These are phyloP conservation scores for Paecilomyces niveus DNA, from an alignment of 2,329 filamentous ascomycete genomes.

Conservation along the genomic window DNA sequence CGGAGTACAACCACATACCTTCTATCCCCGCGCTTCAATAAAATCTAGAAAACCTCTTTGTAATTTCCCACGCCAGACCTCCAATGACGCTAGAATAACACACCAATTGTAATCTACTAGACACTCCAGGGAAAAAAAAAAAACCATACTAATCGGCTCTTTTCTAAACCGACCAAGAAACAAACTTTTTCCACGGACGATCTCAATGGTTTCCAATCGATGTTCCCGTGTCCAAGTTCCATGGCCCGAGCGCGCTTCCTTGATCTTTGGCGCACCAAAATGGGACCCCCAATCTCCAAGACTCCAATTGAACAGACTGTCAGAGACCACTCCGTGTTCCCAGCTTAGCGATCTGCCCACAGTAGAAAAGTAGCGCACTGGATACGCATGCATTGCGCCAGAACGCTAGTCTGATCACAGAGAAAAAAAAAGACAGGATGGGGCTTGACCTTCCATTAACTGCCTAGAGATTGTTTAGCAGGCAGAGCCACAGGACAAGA, in stretches of 20 bases:
- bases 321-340: no score
- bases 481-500: no score
- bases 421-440: no score
- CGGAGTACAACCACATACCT: no score
- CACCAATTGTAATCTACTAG: not conserved
- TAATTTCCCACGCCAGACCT: not conserved
- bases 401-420: no score
- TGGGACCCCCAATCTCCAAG: not conserved
- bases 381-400: no score
- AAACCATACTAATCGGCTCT: not conserved
- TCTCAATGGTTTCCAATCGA: not conserved
- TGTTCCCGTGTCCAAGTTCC: not conserved
- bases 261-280: not conserved
- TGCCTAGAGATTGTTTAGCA: no score
- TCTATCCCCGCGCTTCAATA: no score
- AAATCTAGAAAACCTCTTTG: not conserved
- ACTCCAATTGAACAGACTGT: not conserved
- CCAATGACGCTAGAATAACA: not conserved
- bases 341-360: no score
- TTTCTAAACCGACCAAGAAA: not conserved
- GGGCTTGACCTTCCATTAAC: no score
- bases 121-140: not conserved
- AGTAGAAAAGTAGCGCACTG: no score
- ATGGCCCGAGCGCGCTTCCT: not conserved
- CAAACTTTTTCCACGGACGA: not conserved